Percentiles rank a stretch among this genome's conserved stretches.
Evolutionary conservation across 768 basidiomycete genomes (phyloP).

Genomic region (Leccinum barrowsii): DNA sequence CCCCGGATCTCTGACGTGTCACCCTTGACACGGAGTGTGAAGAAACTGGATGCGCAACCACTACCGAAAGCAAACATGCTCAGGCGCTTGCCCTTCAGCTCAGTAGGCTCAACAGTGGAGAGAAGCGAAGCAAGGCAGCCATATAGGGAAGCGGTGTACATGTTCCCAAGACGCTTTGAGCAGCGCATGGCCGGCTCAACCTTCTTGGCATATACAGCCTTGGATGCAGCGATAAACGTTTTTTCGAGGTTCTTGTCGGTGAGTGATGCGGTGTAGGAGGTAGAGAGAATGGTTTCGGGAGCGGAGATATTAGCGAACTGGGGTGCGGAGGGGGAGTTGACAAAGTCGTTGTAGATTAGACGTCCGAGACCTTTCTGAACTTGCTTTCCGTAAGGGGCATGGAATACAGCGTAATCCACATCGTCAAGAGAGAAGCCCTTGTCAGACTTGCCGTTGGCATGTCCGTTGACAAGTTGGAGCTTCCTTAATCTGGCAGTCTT

Average conservation of each 20-base stretch:
- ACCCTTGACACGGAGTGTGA: slow-evolving; percentile 80
- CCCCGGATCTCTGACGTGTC: slow-evolving; percentile 77
- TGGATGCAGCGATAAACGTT: slow-evolving; percentile 80
- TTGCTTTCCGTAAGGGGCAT: slow-evolving; percentile 98
- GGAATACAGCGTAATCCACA: slow-evolving; percentile 93
- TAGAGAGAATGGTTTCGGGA: slow-evolving; percentile 64
- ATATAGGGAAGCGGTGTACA: slow-evolving; percentile 96
- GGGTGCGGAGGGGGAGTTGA: slow-evolving; percentile 65
- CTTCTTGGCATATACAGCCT: slow-evolving; percentile 67
- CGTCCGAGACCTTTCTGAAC: slow-evolving; percentile 97
- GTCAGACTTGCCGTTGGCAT: slow-evolving; percentile 31
- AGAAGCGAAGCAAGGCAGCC: slow-evolving; percentile 90
- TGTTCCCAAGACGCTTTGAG: slow-evolving; percentile 92
- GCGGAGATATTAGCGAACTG: slow-evolving; percentile 68
- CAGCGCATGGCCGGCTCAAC: slow-evolving; percentile 82
- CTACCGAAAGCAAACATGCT: slow-evolving; percentile 96
- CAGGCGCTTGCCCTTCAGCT: slow-evolving; percentile 78
- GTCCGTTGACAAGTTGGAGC: slow-evolving; percentile 32
- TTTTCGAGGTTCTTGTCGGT: slow-evolving; percentile 97
- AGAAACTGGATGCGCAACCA: slow-evolving; percentile 95
- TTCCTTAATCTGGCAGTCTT: slow-evolving; percentile 72
- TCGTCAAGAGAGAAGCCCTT: slow-evolving; percentile 67
- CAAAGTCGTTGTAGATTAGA: slow-evolving; percentile 89
- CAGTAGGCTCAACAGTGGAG: slow-evolving; percentile 63
- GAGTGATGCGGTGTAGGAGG: slow-evolving; percentile 69